A percentile compares a stretch with the other conserved stretches of the same genome.
Conservation (phyloP, 768 basidiomycete species). For the Calocybe cyanea region DNA sequence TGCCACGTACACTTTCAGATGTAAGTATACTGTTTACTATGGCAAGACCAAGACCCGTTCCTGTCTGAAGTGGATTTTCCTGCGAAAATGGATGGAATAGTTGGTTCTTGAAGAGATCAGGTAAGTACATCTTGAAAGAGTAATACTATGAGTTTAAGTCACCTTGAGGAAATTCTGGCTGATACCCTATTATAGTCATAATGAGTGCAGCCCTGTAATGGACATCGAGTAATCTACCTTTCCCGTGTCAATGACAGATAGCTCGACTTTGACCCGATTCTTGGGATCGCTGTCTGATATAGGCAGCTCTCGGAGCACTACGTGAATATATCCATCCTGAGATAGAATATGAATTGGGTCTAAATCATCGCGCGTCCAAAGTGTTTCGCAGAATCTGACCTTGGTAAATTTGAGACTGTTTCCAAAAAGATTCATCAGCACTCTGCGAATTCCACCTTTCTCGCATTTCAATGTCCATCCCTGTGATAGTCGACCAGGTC, state of each 20-base stretch:
- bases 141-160: constrained; percentile 7
- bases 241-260: constrained; percentile 85
- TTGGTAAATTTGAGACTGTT: constrained; percentile 90
- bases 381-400: not conserved
- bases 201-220: constrained; percentile 1
- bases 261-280: constrained; percentile 69
- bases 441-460: constrained; percentile 86
- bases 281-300: constrained; percentile 47
- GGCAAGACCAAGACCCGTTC: constrained; percentile 90
- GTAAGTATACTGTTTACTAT: constrained; percentile 92
- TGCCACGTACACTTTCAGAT: constrained; percentile 82
- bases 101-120: constrained; percentile 57
- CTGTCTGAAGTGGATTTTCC: constrained; percentile 90
- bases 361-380: too few species aligned
- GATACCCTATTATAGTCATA: constrained; percentile 56
- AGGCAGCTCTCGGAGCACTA: constrained; percentile 73
- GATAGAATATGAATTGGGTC: too few species aligned
- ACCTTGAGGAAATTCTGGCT: constrained; percentile 91
- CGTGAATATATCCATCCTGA: constrained; percentile 84
- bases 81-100: constrained; percentile 97
- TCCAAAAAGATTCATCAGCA: constrained; percentile 93
- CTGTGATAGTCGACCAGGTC: constrained; percentile 29
- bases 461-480: constrained; percentile 88
- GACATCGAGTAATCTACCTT: constrained; percentile 42
- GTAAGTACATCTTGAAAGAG: too few species aligned